These are phyloP conservation scores for Nigrospora sphaerica DNA, from an alignment of 2,329 filamentous ascomycete genomes.

Conservation along the genomic window DNA sequence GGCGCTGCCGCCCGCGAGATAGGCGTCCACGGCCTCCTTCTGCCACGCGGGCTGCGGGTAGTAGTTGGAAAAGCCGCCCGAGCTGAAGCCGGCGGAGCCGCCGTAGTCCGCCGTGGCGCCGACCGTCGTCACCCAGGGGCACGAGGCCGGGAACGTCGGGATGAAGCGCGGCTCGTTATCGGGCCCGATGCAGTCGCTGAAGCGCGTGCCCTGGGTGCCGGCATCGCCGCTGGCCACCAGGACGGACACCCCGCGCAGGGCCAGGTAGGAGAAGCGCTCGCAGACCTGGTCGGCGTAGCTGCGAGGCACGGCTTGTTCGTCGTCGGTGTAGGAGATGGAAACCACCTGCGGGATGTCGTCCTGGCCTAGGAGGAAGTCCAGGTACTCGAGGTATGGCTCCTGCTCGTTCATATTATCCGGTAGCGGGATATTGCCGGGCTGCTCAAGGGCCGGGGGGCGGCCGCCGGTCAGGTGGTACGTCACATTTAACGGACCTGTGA, in stretches of 20 bases:
- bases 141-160: constrained; percentile 43
- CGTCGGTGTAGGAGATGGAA: constrained; percentile 58
- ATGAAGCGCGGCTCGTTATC: constrained; percentile 43
- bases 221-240: constrained; percentile 54
- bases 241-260: constrained; percentile 56
- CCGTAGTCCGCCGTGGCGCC: constrained; percentile 10
- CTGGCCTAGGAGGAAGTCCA: constrained; percentile 49
- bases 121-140: constrained; percentile 24
- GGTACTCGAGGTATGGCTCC: constrained; percentile 60
- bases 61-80: constrained; percentile 42
- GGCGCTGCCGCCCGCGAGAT: neutral
- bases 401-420: constrained; percentile 35
- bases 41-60: constrained; percentile 41
- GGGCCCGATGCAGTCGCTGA: constrained; percentile 39
- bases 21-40: neutral
- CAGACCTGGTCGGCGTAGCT: constrained; percentile 53
- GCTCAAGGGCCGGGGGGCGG: neutral
- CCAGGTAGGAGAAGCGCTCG: constrained; percentile 54
- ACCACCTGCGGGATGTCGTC: constrained; percentile 53
- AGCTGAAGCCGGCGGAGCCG: constrained; percentile 13
- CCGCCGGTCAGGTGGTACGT: neutral
- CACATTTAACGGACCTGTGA: neutral
- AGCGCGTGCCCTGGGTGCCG: constrained; percentile 43
- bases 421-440: neutral
- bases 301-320: constrained; percentile 54